Evolutionary conservation across 2,329 filamentous ascomycete genomes (phyloP).

Genomic region (Ophiosphaerella herpotricha): DNA sequence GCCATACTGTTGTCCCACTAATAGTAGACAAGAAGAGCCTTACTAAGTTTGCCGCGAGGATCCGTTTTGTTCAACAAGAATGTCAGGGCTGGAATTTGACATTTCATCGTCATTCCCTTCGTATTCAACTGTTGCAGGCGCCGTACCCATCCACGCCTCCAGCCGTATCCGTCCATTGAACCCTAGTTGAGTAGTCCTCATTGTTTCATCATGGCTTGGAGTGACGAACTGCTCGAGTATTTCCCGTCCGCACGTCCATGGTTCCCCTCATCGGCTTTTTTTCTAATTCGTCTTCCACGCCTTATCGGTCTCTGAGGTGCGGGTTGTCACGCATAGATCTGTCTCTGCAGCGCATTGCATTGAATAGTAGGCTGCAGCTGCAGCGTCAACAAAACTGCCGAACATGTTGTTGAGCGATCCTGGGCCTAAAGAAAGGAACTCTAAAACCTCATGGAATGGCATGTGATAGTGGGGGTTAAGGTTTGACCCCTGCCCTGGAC

Average conservation of each 20-base stretch:
- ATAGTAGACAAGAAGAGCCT: neutral
- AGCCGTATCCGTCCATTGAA: no score
- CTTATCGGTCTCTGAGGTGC: slow-evolving; percentile 7
- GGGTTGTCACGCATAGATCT: slow-evolving; percentile 16
- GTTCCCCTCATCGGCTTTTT: slow-evolving; percentile 2
- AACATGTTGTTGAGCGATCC: slow-evolving; percentile 8
- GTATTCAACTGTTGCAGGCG: no score
- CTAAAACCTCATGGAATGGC: slow-evolving; percentile 1
- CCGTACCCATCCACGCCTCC: no score
- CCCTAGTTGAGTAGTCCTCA: no score
- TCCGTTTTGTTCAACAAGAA: neutral
- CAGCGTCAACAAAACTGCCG: slow-evolving; percentile 10
- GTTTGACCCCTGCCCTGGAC: neutral
- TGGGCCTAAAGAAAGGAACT: slow-evolving; percentile 7
- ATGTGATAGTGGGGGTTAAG: slow-evolving; percentile 23
- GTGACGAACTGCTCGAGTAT: neutral
- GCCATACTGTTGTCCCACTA: slow-evolving; percentile 6
- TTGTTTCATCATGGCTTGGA: neutral
- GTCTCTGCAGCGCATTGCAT: slow-evolving; percentile 3
- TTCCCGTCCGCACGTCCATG: neutral
- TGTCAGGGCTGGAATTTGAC: neutral
- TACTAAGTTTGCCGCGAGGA: neutral
- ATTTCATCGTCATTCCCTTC: no score
- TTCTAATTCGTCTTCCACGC: neutral
- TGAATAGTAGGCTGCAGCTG: slow-evolving; percentile 6